Evolutionary conservation across 2,329 filamentous ascomycete species (phyloP), one percentile per base, ranked within the genome.

Genomic region (Eurotiales sp.): DNA sequence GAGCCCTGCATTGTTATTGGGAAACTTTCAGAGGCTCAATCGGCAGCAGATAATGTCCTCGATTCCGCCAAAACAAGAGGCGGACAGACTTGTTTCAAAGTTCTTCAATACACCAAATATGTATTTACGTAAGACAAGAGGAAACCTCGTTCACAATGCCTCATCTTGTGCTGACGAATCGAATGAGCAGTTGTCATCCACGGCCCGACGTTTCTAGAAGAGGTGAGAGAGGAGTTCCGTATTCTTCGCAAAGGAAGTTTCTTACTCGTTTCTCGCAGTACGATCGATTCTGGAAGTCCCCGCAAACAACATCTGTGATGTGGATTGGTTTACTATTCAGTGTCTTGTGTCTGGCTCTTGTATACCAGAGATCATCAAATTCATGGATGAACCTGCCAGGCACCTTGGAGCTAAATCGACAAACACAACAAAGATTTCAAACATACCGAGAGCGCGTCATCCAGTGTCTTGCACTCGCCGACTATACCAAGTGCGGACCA

Each of bases 241-340:
- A 25, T 37, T 6, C 12, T 15, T 34, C 21, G 3, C 21, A 10
- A 12, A 6, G 17, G 14, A 19, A 10, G 21, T 4, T 8, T 1
- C 14, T 8, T n/a, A 15, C 44, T 49, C n/a, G 32, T 8, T 2
- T 5, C 3, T 48, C 8, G 25, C 34, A 54, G 52, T 54, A 54
- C 40, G 34, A 51, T 23, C 39, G 22, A 17, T 54, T 54, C 8
- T 54, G 52, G 52, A 46, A 47, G 19, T 43, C 14, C 14, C 45
- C 50, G 2, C 30, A 43, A 14, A 40, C 47, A 12, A 36, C 43
- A 4, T 52, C 52, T 19, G 25, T 32, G 1, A 45, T 51, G 48
- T 54, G 52, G 52, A 32, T 54, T 27, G 52, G 73, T 3, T 60
- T 74, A 1, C 53, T 77, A 7, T 77, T 75, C 56, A 61, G 63